A percentile compares a stretch with the other conserved stretches of the same genome.
Conservation (phyloP, 176 grass and related monocot species). For the Olyra latifolia region DNA sequence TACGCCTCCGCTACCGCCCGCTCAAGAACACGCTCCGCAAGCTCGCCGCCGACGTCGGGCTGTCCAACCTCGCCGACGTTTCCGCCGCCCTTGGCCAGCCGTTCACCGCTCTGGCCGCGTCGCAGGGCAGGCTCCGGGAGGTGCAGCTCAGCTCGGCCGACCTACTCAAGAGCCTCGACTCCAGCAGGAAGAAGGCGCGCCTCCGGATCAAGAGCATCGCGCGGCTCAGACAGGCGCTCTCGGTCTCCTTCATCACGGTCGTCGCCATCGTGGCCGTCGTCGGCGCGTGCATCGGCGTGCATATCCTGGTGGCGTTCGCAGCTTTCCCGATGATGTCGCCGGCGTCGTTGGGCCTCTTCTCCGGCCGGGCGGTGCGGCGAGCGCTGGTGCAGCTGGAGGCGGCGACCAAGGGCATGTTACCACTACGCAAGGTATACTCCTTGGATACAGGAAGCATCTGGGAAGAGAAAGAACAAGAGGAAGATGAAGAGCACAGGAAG, state of each 20-base stretch:
- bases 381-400: conserved; percentile 74
- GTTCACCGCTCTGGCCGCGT: conserved; percentile 50
- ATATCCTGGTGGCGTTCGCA: conserved; percentile 57
- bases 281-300: conserved; percentile 67
- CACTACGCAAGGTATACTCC: no score
- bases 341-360: conserved; percentile 34
- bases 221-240: conserved; percentile 49
- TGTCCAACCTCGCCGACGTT: conserved; percentile 44
- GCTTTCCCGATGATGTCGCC: conserved; percentile 43
- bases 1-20: conserved; percentile 67
- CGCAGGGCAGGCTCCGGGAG: conserved; percentile 53
- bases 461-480: no score
- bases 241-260: conserved; percentile 47
- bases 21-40: conserved; percentile 69
- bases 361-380: conserved; percentile 16
- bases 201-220: conserved; percentile 53
- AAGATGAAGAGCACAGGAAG: no score
- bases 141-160: conserved; percentile 49
- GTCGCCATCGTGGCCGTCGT: conserved; percentile 44
- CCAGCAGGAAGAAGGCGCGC: conserved; percentile 56
- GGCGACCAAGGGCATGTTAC: conserved; percentile 68
- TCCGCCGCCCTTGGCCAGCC: conserved; percentile 47
- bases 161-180: conserved; percentile 64
- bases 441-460: no score
- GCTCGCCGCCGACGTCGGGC: conserved; percentile 45